Evolutionary conservation across 768 basidiomycete species (phyloP), one percentile per base, ranked within the genome.

Genomic region (Boletus edulis): DNA sequence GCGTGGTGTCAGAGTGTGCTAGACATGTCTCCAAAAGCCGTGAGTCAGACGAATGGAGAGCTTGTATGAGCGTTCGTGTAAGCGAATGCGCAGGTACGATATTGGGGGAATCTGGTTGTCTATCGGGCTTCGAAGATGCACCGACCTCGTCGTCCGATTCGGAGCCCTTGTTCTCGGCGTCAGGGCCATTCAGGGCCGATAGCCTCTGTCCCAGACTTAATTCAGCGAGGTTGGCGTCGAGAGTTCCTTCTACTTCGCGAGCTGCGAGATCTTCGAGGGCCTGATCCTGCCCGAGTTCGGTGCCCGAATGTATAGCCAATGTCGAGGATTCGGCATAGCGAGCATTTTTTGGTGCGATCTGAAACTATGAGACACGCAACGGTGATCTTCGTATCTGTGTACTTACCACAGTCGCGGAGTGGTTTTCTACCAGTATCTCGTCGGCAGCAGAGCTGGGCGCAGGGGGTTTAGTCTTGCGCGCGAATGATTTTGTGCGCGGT

Each of bases 11-110:
- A 17, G 92, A 89, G 71, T 98, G 91, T 1, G 83, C 76, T 31
- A 96, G 73, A 73, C 94, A 96, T 24, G 87, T 87, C 67, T 97
- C 92, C 56, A 98, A 75, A 37, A 98, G 76, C 11, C 84, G 83
- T 3, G 89, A 82, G 75, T 99, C 97, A 18, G 90, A 87, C 1
- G 97, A 98, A 69, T 99, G 97, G 27, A 99, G 74, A 0, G 97
- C 96, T 74, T 99, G 97, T 54, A 96, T 91, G 46, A 99, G 80
- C 27, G 96, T 95, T 52, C 94, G 87, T 27, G 96, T 92, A 55
- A 98, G 81, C 0, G 96, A 95, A 59, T 87, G 85, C 1, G 92
- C 85, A 37, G 94, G 91, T 18, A 85, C 76, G 39, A 79, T 70
- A n/a, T 76, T 65, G 9, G 67, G 65, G 13, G 75, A 73, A 20